Conservation (phyloP, 1,284 basidiomycete species). For the Cutaneotrichosporon dermatis region DNA sequence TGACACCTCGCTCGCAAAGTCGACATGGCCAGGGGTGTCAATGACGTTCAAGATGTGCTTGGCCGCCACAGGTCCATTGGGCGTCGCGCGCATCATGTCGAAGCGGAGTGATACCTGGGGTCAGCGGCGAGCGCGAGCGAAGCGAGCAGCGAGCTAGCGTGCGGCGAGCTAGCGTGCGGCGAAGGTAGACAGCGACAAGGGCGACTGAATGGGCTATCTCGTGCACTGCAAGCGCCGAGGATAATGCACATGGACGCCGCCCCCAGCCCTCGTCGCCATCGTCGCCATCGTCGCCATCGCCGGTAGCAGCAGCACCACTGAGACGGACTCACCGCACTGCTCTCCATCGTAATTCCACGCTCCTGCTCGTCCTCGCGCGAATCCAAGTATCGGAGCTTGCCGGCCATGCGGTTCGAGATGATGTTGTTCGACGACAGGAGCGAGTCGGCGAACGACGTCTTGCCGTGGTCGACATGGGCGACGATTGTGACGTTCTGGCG, state of each 20-base stretch:
- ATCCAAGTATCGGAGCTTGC: conserved; percentile 93
- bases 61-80: conserved; percentile 36
- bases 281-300: no score
- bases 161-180: no score
- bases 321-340: conserved; percentile 61
- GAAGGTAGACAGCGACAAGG: no score
- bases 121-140: no score
- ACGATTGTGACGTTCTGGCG: conserved; percentile 49
- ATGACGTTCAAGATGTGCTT: conserved; percentile 70
- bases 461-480: conserved; percentile 64
- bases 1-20: conserved; percentile 96
- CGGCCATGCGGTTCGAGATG: conserved; percentile 90
- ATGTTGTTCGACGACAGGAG: conserved; percentile 97
- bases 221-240: no score
- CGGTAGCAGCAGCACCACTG: no score
- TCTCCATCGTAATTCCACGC: conserved; percentile 98
- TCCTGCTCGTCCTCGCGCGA: conserved; percentile 96
- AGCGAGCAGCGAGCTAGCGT: no score
- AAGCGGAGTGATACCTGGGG: conserved; percentile 66
- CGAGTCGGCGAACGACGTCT: conserved; percentile 92
- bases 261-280: no score
- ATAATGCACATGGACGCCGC: no score
- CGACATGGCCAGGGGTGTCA: conserved; percentile 98
- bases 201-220: no score
- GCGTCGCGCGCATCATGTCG: conserved; percentile 59